Base-by-base conservation (phyloP, 176 grass and related monocot genomes). In the Melocanna baccifera region DNA sequence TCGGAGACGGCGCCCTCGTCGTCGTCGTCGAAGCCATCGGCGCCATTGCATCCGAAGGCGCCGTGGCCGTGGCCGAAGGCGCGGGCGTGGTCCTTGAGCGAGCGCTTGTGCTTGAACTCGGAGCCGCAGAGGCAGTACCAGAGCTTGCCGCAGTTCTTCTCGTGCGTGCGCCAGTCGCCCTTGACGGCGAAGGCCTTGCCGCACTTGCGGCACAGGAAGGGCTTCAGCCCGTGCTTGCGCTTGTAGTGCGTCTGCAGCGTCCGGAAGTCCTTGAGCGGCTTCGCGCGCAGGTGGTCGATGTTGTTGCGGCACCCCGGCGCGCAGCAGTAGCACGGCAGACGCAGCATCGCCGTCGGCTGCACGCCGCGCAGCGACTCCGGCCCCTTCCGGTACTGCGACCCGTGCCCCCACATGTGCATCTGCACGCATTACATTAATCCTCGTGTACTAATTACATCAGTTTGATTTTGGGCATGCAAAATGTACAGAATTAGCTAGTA, bases 391-490 rank as follows among this genome's bases (percentile, higher is more conserved):
- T 98, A 98, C 82, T 98, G 96, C 18, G 96, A 98, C 62, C 96
- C 96, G 66, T 98, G 96, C 12, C 96, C 96, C 96, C 96, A 98
- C 96, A 98, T 98, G 36, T 98, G 96, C 93, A 98, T 98, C 96
- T 98, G 83, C 63, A 87, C 58, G 58, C 58, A 61, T 13, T 61
- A 61, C 58, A 28, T 12, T 12, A 12, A 58, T 52, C 16, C 73
- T n/a, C 36, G 39, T 64, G 22, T 25, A 46, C 18, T 23, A 52
- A 48, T 37, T 19, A 22, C 63, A 66, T 9, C 30, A 19, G 63
- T 36, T 66, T 61, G 26, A 30, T 30, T 30, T 30, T 63, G 61
- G 61, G 7, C 26, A 30, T 30, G 26, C 15, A 63, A 13, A 53
- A 41, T 15, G 36, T 9, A 48, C 53, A 72, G 11, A 2, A 62